Conservation (phyloP, 768 basidiomycete species). For the Goffeauzyma gilvescens region DNA sequence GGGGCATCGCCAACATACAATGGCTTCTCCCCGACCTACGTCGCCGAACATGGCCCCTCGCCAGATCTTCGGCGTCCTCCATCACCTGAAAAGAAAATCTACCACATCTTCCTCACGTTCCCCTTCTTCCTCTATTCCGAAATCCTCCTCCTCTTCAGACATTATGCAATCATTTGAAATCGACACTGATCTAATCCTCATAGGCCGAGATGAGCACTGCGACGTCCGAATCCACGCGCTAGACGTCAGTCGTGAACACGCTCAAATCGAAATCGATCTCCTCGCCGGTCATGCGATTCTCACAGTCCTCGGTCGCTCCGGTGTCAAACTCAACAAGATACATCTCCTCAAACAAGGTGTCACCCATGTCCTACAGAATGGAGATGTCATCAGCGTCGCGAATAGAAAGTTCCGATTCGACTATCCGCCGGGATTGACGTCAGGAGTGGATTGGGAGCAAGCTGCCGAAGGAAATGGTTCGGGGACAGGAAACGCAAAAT, state of each 20-base stretch:
- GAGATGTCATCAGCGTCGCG: conserved; percentile 24
- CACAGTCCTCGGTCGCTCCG: conserved; percentile 19
- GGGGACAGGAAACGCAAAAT: background rate
- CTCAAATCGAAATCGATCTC: conserved; percentile 24
- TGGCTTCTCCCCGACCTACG: too few species aligned
- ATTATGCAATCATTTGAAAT: too few species aligned
- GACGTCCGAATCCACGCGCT: conserved; percentile 25
- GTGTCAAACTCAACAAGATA: conserved; percentile 13
- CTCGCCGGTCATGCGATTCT: conserved; percentile 17
- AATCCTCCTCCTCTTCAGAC: too few species aligned
- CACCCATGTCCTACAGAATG: conserved; percentile 12
- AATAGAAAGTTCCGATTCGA: conserved; percentile 29
- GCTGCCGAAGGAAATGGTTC: too few species aligned
- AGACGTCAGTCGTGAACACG: conserved; percentile 27
- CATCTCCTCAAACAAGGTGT: conserved; percentile 8
- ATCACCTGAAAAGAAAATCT: too few species aligned
- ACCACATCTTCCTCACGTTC: too few species aligned
- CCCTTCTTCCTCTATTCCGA: too few species aligned
- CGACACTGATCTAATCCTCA: too few species aligned
- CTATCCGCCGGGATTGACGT: conserved; percentile 12
- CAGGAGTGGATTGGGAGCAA: background rate
- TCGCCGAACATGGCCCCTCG: too few species aligned
- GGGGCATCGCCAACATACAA: too few species aligned
- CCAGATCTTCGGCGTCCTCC: too few species aligned
- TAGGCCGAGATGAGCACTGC: conserved; percentile 5